Conservation (phyloP, 2,329 filamentous ascomycete genomes). For the Fusarium secorum region DNA sequence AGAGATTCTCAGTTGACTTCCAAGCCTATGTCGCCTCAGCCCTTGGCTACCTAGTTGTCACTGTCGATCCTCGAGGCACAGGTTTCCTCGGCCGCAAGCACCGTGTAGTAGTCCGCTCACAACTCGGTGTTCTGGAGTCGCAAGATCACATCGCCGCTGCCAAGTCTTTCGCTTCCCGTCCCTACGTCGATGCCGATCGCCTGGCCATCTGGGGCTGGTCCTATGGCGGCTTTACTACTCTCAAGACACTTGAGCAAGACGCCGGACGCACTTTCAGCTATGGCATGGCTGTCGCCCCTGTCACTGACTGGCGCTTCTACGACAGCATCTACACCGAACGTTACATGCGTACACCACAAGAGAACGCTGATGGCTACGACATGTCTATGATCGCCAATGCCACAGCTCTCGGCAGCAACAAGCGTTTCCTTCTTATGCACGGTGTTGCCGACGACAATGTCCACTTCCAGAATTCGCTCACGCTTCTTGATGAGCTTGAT, state of each 20-base stretch:
- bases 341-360: constrained; percentile 94
- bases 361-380: constrained; percentile 80
- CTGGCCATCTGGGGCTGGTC: constrained; percentile 99
- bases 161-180: constrained; percentile 80
- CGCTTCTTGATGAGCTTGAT: constrained; percentile 86
- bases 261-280: constrained; percentile 91
- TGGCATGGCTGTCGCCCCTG: constrained; percentile 96
- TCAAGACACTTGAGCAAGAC: constrained; percentile 94
- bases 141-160: constrained; percentile 91
- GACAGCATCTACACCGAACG: constrained; percentile 94
- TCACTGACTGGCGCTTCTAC: constrained; percentile 98
- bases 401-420: constrained; percentile 74
- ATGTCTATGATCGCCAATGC: constrained; percentile 78
- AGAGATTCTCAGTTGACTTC: constrained; percentile 85
- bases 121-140: constrained; percentile 86
- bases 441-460: constrained; percentile 98
- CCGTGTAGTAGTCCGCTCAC: constrained; percentile 81
- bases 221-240: constrained; percentile 92
- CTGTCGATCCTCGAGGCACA: constrained; percentile 91
- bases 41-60: constrained; percentile 93
- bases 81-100: constrained; percentile 87
- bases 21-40: constrained; percentile 86
- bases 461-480: constrained; percentile 93
- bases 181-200: constrained; percentile 81
- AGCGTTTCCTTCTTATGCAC: constrained; percentile 94